A percentile compares a stretch with the other conserved stretches of the same genome.
phyloP scores from a whole-genome alignment of 1,139 yeast species.

The Pichia sp. region DNA sequence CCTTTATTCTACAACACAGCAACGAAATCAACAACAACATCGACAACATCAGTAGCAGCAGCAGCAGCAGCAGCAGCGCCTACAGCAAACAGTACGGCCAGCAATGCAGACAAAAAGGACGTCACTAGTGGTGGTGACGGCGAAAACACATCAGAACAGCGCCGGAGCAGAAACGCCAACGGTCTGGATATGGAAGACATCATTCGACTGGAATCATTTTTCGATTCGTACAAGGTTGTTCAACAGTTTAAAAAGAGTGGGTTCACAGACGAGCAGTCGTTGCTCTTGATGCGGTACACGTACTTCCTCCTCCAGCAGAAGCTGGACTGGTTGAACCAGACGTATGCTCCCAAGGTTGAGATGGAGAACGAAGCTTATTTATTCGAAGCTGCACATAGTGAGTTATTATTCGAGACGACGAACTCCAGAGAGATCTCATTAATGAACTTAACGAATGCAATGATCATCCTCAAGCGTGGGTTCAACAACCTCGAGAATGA shows the following conservation, averaged over 20 bases:
- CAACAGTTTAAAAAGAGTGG: constrained; percentile 44
- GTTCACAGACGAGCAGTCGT: constrained; percentile 54
- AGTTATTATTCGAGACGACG: constrained; percentile 75
- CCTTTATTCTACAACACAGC: too few relatives aligned
- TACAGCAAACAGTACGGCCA: too few relatives aligned
- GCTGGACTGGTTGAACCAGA: constrained; percentile 54
- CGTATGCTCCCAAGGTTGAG: constrained; percentile 65
- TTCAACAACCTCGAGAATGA: too few relatives aligned
- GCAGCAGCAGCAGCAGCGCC: neutral
- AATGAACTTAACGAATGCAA: too few relatives aligned
- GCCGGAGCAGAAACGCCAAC: neutral
- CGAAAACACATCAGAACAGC: too few relatives aligned
- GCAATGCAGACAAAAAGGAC: too few relatives aligned
- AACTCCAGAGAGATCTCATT: too few relatives aligned
- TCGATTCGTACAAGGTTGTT: constrained; percentile 50
- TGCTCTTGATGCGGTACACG: constrained; percentile 49
- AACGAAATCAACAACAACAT: too few relatives aligned
- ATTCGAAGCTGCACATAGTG: constrained; percentile 92
- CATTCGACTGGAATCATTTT: constrained; percentile 34
- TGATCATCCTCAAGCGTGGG: too few relatives aligned
- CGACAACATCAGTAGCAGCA: too few relatives aligned
- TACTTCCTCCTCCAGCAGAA: constrained; percentile 51
- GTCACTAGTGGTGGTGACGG: neutral
- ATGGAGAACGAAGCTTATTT: constrained; percentile 84
- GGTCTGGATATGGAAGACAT: constrained; percentile 1